Conservation (phyloP, 495 filamentous ascomycete species). For the Penicillium alfredii region DNA sequence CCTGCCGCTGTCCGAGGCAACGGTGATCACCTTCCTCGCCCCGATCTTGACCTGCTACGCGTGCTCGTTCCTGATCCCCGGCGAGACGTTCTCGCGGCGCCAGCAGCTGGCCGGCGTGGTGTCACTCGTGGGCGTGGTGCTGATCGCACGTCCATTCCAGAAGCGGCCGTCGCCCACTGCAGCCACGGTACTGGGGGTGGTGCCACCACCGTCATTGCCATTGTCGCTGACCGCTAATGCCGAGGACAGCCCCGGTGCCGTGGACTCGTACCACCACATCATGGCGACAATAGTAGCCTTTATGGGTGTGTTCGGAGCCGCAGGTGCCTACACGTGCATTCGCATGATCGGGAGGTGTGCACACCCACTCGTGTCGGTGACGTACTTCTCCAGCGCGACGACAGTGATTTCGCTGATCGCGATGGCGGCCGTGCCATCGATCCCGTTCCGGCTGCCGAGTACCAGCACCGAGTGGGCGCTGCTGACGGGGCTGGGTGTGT, state of each 20-base stretch:
- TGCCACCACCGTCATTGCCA: too few relatives aligned
- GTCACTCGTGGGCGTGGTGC: slow-evolving; percentile 72
- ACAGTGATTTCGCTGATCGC: slow-evolving; percentile 58
- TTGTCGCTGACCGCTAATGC: too few relatives aligned
- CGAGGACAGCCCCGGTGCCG: slow-evolving; percentile 24
- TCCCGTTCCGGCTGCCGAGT: slow-evolving; percentile 59
- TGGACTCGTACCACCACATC: slow-evolving; percentile 56
- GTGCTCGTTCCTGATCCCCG: slow-evolving; percentile 64
- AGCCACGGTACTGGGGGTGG: too few relatives aligned
- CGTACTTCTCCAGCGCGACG: slow-evolving; percentile 72
- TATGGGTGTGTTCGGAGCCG: slow-evolving; percentile 73
- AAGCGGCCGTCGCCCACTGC: slow-evolving; percentile 3
- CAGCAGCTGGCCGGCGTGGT: slow-evolving; percentile 73
- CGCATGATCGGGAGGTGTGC: slow-evolving; percentile 79
- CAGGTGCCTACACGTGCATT: slow-evolving; percentile 73
- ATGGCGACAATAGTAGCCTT: slow-evolving; percentile 67
- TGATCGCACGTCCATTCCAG: slow-evolving; percentile 72
- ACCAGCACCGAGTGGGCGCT: slow-evolving; percentile 62
- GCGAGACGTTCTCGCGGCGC: slow-evolving; percentile 72
- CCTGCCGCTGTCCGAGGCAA: slow-evolving; percentile 83
- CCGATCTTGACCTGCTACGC: slow-evolving; percentile 78
- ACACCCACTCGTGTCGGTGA: slow-evolving; percentile 79
- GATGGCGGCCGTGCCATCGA: slow-evolving; percentile 51
- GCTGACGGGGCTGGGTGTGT: slow-evolving; percentile 61
- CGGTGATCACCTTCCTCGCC: slow-evolving; percentile 85